Conservation (phyloP, 768 basidiomycete species). For the Boletales sp. region DNA sequence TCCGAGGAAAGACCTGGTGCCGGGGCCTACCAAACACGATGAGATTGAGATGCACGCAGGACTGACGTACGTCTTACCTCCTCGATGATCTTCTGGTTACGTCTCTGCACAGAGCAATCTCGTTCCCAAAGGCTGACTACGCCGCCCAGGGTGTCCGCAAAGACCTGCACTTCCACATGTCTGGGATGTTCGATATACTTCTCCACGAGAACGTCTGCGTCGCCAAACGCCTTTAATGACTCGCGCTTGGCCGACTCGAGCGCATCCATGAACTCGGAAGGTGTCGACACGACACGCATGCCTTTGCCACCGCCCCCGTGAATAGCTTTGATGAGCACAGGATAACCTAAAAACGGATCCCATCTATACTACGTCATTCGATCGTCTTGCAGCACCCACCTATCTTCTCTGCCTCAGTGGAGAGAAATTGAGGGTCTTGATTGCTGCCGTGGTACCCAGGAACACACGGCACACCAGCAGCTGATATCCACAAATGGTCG, state of each 20-base stretch:
- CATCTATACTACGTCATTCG: background rate
- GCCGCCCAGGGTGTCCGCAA: conserved; percentile 77
- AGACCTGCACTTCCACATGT: conserved; percentile 94
- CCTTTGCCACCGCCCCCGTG: conserved; percentile 96
- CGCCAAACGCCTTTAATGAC: conserved; percentile 83
- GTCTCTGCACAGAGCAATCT: conserved; percentile 86
- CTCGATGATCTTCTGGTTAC: conserved; percentile 96
- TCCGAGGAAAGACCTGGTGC: conserved; percentile 83
- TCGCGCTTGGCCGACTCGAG: conserved; percentile 88
- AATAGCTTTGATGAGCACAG: conserved; percentile 94
- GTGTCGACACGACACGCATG: conserved; percentile 76
- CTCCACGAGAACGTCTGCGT: conserved; percentile 84
- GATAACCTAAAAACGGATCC: conserved; percentile 55
- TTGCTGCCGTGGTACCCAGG: conserved; percentile 90
- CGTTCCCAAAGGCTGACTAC: conserved; percentile 95
- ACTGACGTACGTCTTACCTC: conserved; percentile 45
- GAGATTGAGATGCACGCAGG: background rate
- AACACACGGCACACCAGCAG: conserved; percentile 88
- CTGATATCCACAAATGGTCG: conserved; percentile 35
- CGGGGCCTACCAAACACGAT: conserved; percentile 58
- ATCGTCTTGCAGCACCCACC: conserved; percentile 36
- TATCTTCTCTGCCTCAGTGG: conserved; percentile 64
- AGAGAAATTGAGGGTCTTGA: conserved; percentile 72
- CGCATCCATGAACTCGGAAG: conserved; percentile 73
- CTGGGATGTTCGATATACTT: conserved; percentile 84